These are phyloP conservation scores for Venturia aucupariae DNA, from an alignment of 2,329 filamentous ascomycete genomes.

Conservation along the genomic window DNA sequence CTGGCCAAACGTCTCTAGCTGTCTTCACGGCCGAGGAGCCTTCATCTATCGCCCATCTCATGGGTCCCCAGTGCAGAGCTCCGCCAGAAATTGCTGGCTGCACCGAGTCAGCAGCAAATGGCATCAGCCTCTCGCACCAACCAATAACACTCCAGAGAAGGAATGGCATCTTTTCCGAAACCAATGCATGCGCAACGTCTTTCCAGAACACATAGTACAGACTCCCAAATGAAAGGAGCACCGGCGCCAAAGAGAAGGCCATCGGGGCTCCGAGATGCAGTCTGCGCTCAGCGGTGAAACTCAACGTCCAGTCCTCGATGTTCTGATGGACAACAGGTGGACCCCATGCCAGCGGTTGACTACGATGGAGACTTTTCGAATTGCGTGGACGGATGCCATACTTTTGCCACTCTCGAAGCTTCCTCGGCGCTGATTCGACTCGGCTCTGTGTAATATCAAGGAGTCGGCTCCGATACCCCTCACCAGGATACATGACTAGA, in stretches of 20 bases:
- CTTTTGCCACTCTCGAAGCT: not conserved
- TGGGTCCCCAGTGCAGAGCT: not conserved
- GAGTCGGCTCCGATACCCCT: not conserved
- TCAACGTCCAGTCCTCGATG: not conserved
- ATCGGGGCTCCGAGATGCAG: not conserved
- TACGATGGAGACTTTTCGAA: not conserved
- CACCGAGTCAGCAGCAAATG: not conserved
- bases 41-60: not conserved
- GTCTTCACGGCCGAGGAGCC: not conserved
- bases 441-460: not conserved
- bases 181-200: slow-evolving; percentile 1
- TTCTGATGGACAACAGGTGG: not conserved
- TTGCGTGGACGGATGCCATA: not conserved
- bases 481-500: not conserved
- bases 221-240: not conserved
- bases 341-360: not conserved
- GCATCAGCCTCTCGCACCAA: not conserved
- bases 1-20: not conserved
- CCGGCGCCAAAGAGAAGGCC: not conserved
- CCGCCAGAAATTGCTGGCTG: not conserved
- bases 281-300: not conserved
- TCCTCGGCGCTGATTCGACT: not conserved
- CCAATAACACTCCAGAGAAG: not conserved
- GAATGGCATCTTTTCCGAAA: not conserved
- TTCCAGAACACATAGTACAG: not conserved